A percentile compares a stretch with the other conserved stretches of the same genome.
These are phyloP conservation scores for Salvia rosmarinus DNA, from an alignment of 257 asterid genomes.

Conservation along the genomic window DNA sequence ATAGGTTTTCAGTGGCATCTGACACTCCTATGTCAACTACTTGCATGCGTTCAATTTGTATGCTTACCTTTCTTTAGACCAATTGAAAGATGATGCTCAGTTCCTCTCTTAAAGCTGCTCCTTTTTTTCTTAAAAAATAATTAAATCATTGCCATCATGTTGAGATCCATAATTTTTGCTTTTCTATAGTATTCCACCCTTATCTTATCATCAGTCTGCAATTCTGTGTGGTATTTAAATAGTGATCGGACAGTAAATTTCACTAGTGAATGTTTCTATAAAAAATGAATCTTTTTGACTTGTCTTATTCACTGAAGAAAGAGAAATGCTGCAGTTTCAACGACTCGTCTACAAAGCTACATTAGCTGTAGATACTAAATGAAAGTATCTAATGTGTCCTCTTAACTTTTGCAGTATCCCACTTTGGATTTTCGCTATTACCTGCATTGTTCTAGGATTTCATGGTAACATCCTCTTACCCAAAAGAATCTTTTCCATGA, in stretches of 20 bases:
- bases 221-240: not conserved
- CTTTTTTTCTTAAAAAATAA: too few relatives aligned
- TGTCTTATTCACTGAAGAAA: constrained; percentile 1
- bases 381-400: constrained; percentile 14
- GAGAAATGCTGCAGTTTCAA: not conserved
- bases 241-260: not conserved
- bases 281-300: not conserved
- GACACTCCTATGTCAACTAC: not conserved
- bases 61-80: not conserved
- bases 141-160: too few relatives aligned
- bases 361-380: not conserved
- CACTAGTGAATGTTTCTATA: not conserved
- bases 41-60: not conserved
- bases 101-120: too few relatives aligned
- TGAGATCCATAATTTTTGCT: too few relatives aligned
- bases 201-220: not conserved
- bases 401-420: constrained; percentile 46
- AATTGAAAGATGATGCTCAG: not conserved
- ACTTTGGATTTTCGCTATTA: constrained; percentile 53
- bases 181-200: too few relatives aligned
- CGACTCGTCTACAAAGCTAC: not conserved
- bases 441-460: constrained; percentile 51
- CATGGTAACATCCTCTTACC: constrained; percentile 42
- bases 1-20: too few relatives aligned
- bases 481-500: constrained; percentile 5